Evolutionary conservation across 371 early-diverging fungal genomes (phyloP), one percentile per base, ranked within the genome.

Genomic region (Actinomortierella ambigua): DNA sequence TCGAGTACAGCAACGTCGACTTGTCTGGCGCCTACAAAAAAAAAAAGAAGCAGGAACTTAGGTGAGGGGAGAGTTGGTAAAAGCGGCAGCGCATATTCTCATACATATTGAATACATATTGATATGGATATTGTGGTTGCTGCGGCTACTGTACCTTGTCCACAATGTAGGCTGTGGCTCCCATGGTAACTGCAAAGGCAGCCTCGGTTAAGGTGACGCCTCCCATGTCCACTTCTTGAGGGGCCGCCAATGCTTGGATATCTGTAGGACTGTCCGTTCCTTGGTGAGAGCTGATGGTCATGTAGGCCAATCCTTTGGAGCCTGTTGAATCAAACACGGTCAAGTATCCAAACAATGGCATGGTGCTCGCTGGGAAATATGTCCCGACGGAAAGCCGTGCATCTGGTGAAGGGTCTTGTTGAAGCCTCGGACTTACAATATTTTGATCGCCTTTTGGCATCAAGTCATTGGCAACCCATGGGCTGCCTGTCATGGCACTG

Each of bases 101-200:
- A 34, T 34, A 34, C 4, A 34, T 11, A 34, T 34, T 34, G 34
- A 6, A 34, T 6, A 34, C 7, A 11, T 34, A 34, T 34, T 11
- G 11, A 34, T 6, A 34, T 34, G n/a, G n/a, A n/a, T n/a, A n/a
- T n/a, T n/a, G n/a, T n/a, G n/a, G n/a, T n/a, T n/a, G n/a, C n/a
- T n/a, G n/a, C n/a, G n/a, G n/a, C n/a, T n/a, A n/a, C n/a, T n/a
- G n/a, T 65, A 62, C 71, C 60, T 58, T 46, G 39, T 73, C 75
- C 28, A 73, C 26, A 41, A 73, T 59, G 34, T 73, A 73, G n/a
- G 50, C 75, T n/a, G 60, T 57, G 34, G 48, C 28, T 22, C 29
- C 47, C 61, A 67, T 67, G 22, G 63, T 73, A 27, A 63, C n/a
- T 24, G 75, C 34, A 34, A 67, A 41, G 41, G 63, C 67, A 53